A percentile compares a stretch with the other conserved stretches of the same genome.
phyloP scores from a whole-genome alignment of 2,329 filamentous ascomycete species.

The Colletotrichum trifolii region DNA sequence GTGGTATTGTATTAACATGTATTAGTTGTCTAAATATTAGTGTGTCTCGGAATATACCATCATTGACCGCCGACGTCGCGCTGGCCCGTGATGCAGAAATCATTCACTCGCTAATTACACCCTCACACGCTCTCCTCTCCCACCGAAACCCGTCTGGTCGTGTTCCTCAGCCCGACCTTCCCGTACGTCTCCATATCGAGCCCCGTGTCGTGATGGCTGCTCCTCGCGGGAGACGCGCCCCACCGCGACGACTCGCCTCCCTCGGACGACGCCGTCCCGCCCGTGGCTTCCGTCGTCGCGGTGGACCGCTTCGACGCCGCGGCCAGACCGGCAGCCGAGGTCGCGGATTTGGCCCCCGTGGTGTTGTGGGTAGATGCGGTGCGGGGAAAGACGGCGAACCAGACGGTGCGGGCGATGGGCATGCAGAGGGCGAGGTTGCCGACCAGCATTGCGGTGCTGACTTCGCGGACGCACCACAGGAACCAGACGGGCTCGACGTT shows the following conservation, averaged over 20 bases:
- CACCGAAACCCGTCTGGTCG: not conserved
- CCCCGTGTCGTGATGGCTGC: not conserved
- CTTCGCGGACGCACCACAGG: constrained; percentile 32
- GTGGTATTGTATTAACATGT: no score
- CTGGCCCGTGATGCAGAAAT: no score
- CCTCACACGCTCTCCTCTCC: constrained; percentile 18
- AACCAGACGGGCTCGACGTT: constrained; percentile 25
- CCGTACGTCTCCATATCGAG: constrained; percentile 17
- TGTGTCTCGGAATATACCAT: not conserved
- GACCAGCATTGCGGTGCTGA: constrained; percentile 33
- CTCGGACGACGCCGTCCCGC: not conserved
- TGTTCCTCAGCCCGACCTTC: not conserved
- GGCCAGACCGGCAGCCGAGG: not conserved
- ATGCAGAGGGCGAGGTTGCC: constrained; percentile 32
- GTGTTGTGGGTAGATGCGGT: not conserved
- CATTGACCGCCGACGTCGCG: not conserved
- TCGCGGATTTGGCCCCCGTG: not conserved
- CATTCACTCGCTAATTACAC: not conserved
- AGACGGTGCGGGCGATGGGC: constrained; percentile 16
- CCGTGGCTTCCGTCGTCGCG: not conserved
- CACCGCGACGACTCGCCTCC: constrained; percentile 5
- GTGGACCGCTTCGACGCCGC: not conserved
- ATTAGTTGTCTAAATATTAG: not conserved
- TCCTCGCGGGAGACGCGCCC: constrained; percentile 11
- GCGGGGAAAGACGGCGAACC: constrained; percentile 18